Conservation (phyloP, 2,329 filamentous ascomycete genomes). For the Sporothrix brunneoviolacea region DNA sequence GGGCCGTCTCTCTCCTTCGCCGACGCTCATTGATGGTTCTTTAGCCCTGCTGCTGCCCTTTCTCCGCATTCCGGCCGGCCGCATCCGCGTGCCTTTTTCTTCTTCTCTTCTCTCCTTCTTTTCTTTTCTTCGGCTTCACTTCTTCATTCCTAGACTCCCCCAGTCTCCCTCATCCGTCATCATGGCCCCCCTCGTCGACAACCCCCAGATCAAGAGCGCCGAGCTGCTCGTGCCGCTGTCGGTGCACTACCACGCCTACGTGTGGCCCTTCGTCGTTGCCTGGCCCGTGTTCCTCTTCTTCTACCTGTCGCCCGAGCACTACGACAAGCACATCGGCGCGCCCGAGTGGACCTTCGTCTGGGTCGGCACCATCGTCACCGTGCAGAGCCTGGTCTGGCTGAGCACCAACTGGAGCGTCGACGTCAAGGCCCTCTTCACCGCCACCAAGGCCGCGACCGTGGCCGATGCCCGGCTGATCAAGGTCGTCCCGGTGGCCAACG, state of each 20-base stretch:
- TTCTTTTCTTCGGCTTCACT: neutral
- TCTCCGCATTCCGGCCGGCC: slow-evolving; percentile 8
- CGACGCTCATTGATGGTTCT: neutral
- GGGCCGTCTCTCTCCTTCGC: neutral
- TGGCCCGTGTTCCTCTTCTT: slow-evolving; percentile 90
- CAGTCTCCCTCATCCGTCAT: neutral
- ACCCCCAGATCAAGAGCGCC: slow-evolving; percentile 79
- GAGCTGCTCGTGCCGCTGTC: slow-evolving; percentile 84
- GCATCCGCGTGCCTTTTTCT: slow-evolving; percentile 10
- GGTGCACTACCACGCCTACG: slow-evolving; percentile 73
- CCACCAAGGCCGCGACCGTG: slow-evolving; percentile 62
- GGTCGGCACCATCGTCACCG: slow-evolving; percentile 77
- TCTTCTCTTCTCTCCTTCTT: neutral
- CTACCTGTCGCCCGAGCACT: slow-evolving; percentile 76
- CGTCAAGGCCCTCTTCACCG: slow-evolving; percentile 73
- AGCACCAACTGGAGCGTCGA: slow-evolving; percentile 98
- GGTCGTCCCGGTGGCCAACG: slow-evolving; percentile 82
- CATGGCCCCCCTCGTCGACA: slow-evolving; percentile 83
- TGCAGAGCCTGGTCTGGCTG: slow-evolving; percentile 86
- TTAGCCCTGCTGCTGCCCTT: neutral
- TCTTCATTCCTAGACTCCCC: neutral
- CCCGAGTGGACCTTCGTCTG: slow-evolving; percentile 98
- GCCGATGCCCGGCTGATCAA: slow-evolving; percentile 81
- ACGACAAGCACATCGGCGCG: slow-evolving; percentile 86
- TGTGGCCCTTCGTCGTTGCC: slow-evolving; percentile 86